Conservation (phyloP, 306 rosid species). For the Inga oerstediana region DNA sequence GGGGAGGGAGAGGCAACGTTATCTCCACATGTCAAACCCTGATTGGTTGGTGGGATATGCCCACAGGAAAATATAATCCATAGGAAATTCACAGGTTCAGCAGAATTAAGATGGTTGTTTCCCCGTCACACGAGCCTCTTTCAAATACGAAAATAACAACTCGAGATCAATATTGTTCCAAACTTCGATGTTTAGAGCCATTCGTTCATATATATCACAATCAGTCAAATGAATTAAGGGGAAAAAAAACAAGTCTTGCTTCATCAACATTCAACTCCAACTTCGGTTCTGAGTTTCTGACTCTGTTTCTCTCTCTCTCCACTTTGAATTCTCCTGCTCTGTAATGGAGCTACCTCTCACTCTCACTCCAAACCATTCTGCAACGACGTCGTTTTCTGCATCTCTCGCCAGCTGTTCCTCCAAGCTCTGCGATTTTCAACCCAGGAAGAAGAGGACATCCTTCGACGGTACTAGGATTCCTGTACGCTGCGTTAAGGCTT, state of each 20-base stretch:
- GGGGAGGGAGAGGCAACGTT: not conserved
- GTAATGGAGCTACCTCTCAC: constrained; percentile 22
- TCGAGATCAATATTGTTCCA: not conserved
- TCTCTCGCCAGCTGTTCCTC: not conserved
- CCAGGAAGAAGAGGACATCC: constrained; percentile 36
- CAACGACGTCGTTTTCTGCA: constrained; percentile 15
- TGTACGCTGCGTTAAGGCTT: constrained; percentile 52
- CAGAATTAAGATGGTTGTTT: not conserved
- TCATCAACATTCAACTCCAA: too few relatives aligned
- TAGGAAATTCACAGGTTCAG: not conserved
- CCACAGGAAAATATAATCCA: not conserved
- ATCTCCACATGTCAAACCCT: not conserved
- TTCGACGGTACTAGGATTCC: constrained; percentile 40
- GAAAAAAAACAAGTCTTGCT: not conserved
- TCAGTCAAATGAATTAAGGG: not conserved
- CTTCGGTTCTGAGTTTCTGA: not conserved
- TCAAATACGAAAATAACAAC: not conserved
- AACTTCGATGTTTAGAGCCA: too few relatives aligned
- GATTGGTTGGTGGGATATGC: not conserved
- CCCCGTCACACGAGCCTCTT: not conserved
- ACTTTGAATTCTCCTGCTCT: not conserved
- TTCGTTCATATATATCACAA: not conserved
- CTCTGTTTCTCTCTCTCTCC: not conserved
- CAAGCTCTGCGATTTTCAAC: constrained; percentile 7
- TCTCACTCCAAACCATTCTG: constrained; percentile 5